Evolutionary conservation across 108 stramenopile genomes (phyloP), one percentile per base, ranked within the genome.

Genomic region (Cylindrotheca fusiformis): DNA sequence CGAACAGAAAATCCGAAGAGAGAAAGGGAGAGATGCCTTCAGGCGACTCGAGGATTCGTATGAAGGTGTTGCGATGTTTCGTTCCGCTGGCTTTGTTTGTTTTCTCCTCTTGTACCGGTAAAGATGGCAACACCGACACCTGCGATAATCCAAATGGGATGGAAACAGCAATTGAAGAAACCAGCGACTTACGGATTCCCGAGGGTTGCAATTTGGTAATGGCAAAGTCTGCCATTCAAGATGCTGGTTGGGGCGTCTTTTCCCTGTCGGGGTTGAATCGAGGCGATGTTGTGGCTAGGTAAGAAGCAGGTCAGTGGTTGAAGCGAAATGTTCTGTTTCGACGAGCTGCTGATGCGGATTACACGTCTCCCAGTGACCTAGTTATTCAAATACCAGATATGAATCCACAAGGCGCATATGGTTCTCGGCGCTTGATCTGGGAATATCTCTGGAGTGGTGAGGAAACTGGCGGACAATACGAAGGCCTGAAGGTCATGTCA

Each of bases 171-270:
- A 10, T 14, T 6, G 6, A 14, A 10, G 6, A 6, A 6, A 41
- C 36, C 10, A 41, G 14, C 6, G 14, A 6, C 36, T 10, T 10
- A 14, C 36, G 36, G 14, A 41, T 69, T 2, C 63, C 77, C 10
- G 63, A 64, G 14, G 63, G 48, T 24, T 79, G 78, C 57, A 24
- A 45, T 19, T 21, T 79, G 32, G 68, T 75, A 4, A 66, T 79
- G 73, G 78, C 78, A 14, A 52, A 29, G 32, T 65, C 63, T 14
- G 36, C 54, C 32, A 60, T 73, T 31, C 49, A 63, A 10, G 67
- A 78, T 62, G 27, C 64, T 47, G 81, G 81, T 12, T 78, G 74
- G 74, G 81, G 81, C 2, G 55, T 82, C n/a, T 82, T 75, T 55
- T 57, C 81, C 3, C 45, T 72, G 19, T n/a, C 32, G 23, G 20